A percentile compares a stretch with the other conserved stretches of the same genome.
Conservation (phyloP, 2,329 filamentous ascomycete genomes). For the Calonectria henricotiae region DNA sequence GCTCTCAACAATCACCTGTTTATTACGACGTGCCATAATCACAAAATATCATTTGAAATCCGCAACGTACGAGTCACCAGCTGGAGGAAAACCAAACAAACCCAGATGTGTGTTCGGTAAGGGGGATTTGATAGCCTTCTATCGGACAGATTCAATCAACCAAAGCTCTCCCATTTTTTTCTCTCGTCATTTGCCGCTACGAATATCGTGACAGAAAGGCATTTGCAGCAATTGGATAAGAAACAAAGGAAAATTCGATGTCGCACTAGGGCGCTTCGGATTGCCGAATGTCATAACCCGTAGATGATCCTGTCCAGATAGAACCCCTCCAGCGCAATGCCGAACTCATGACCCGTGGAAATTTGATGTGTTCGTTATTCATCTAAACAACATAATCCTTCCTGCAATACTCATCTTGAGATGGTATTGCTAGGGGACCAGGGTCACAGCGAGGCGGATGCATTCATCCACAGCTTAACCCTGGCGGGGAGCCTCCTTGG, state of each 20-base stretch:
- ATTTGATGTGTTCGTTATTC: slow-evolving; percentile 58
- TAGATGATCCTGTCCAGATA: slow-evolving; percentile 65
- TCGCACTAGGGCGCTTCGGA: slow-evolving; percentile 43
- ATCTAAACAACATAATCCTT: slow-evolving; percentile 56
- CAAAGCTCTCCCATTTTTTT: slow-evolving; percentile 59
- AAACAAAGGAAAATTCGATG: slow-evolving; percentile 60
- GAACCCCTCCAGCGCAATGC: slow-evolving; percentile 60
- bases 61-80: not conserved
- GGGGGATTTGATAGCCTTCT: slow-evolving; percentile 54
- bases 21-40: too few relatives aligned
- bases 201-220: slow-evolving; percentile 55
- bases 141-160: slow-evolving; percentile 57
- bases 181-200: slow-evolving; percentile 54
- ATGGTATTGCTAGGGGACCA: slow-evolving; percentile 51
- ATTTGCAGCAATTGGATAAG: slow-evolving; percentile 56
- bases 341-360: slow-evolving; percentile 60
- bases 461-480: slow-evolving; percentile 49
- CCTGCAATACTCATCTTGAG: slow-evolving; percentile 45
- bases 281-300: slow-evolving; percentile 56
- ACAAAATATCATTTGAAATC: too few relatives aligned
- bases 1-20: not conserved
- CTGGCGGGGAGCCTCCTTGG: slow-evolving; percentile 86
- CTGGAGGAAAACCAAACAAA: not conserved
- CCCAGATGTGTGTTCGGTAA: slow-evolving; percentile 25
- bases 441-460: slow-evolving; percentile 50